A percentile compares a stretch with the other conserved stretches of the same genome.
These are phyloP conservation scores for Arabidopsis arenosa DNA, from an alignment of 345 rosid species.

Conservation along the genomic window DNA sequence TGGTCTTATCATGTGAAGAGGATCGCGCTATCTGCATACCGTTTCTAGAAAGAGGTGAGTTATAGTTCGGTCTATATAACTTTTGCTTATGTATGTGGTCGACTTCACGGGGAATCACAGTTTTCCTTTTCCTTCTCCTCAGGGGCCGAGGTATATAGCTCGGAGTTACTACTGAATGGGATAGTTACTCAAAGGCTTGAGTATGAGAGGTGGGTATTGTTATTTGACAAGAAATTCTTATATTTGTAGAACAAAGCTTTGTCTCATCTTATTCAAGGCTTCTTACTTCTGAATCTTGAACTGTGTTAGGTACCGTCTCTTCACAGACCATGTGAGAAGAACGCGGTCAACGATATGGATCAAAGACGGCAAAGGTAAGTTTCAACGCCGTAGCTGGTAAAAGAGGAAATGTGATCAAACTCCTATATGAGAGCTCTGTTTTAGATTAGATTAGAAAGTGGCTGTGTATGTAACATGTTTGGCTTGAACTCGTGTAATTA, in stretches of 20 bases:
- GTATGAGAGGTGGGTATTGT: slow-evolving; percentile 71
- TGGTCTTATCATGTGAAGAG: slow-evolving; percentile 85
- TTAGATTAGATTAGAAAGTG: slow-evolving; percentile 31
- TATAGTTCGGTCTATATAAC: slow-evolving; percentile 11
- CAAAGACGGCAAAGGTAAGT: slow-evolving; percentile 56
- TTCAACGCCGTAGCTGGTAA: slow-evolving; percentile 43
- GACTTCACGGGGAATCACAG: background rate
- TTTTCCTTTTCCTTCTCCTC: slow-evolving; percentile 17
- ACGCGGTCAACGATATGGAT: slow-evolving; percentile 81
- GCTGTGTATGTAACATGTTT: slow-evolving; percentile 36
- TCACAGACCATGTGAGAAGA: slow-evolving; percentile 65
- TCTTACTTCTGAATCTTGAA: background rate
- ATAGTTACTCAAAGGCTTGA: slow-evolving; percentile 88
- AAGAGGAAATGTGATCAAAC: slow-evolving; percentile 25
- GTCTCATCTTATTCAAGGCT: slow-evolving; percentile 15
- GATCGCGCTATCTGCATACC: slow-evolving; percentile 63
- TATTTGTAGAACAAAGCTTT: background rate
- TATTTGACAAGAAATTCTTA: slow-evolving; percentile 14
- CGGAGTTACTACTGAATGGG: slow-evolving; percentile 85
- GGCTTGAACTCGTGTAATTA: slow-evolving; percentile 26
- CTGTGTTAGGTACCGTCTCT: slow-evolving; percentile 69
- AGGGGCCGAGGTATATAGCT: slow-evolving; percentile 82
- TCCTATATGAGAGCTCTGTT: slow-evolving; percentile 18
- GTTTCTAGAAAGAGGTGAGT: slow-evolving; percentile 79
- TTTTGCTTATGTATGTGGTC: background rate